Evolutionary conservation across 106 monocot genomes (phyloP), one percentile per base, ranked within the genome.

Genomic region (Xerophyta viscosa): DNA sequence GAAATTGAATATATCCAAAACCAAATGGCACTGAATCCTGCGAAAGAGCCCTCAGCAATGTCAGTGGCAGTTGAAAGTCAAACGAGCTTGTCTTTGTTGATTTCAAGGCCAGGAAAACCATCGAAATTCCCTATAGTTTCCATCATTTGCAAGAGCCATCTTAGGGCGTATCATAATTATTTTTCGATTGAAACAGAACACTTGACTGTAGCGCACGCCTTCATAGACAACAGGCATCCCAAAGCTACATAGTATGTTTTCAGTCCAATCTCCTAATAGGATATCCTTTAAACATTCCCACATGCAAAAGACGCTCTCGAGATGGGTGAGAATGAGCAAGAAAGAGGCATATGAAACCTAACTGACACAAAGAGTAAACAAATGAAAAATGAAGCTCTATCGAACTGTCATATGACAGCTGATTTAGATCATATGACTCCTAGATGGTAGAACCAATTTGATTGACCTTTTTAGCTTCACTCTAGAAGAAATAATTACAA

Each of bases 41-140:
- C 6, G 68, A 86, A 31, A 82, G 36, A 42, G 66, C 54, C 54
- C 54, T 90, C 86, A 18, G 82, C 56, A 29, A 98, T 31, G 69
- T 67, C 65, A 58, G 41, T 52, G 13, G 98, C 27, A 98, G 78
- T 46, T 83, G 85, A 41, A 90, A 90, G 49, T 86, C 86, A 28
- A 90, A 90, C 55, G 57, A 90, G 82, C 19, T 68, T 60, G 20
- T 90, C 82, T 82, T 90, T 83, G 45, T 60, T 60, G 64, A 42
- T 61, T 77, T 90, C 98, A 98, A 47, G 98, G n/a, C n/a, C n/a
- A 72, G n/a, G 86, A 98, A 63, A 98, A 98, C 98, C 98, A 98
- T 10, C 98, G 72, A 23, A 89, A 68, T 61, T 98, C 98, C 51
- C 98, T 75, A 26, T 98, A 98, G 61, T 98, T 98, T 65, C 90